Base-by-base conservation (phyloP, 805 yeast species). In the Spathaspora passalidarum region DNA sequence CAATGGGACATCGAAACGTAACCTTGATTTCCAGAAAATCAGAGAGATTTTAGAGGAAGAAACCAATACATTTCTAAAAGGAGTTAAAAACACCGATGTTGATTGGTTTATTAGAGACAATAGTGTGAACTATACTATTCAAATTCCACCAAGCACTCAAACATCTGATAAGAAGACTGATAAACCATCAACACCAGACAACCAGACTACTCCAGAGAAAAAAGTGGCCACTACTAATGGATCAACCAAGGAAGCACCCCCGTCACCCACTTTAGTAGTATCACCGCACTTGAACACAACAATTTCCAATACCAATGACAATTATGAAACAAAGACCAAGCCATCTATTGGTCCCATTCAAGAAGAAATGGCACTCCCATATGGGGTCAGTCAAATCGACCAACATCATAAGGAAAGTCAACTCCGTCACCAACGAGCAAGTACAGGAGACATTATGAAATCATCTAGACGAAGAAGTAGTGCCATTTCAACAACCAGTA, bases 61-160 rank as follows among this genome's bases (percentile, higher is more conserved):
- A 32, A 52, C 51, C 7, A 51, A 46, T 40, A 43, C 43, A 10
- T 55, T 53, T 29, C 44, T 55, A 16, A 52, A 55, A 38, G 76
- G 72, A 4, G 68, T 75, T 25, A 60, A 66, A 25, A 68, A 66
- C 44, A 61, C 62, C 19, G 81, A 78, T 47, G 72, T 78, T 18
- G 79, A 76, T 53, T 78, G 82, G 82, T 69, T 78, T 46, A 61
- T 78, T 17, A 61, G 81, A 48, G 75, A 69, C 49, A 48, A 67
- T 20, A 52, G 55, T 32, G 51, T 54, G 5, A 42, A 46, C 18
- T 32, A 36, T 10, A 43, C 34, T 11, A 29, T 29, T n/a, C 34
- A 29, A 13, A 29, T 29, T 3, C 34, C 34, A 2, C 34, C 34
- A 10, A n/a, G 34, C 16, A 29, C 3, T 17, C 9, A 5, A 7